Evolutionary conservation across 2,329 filamentous ascomycete genomes (phyloP).

Genomic region (Epichloe bromicola): DNA sequence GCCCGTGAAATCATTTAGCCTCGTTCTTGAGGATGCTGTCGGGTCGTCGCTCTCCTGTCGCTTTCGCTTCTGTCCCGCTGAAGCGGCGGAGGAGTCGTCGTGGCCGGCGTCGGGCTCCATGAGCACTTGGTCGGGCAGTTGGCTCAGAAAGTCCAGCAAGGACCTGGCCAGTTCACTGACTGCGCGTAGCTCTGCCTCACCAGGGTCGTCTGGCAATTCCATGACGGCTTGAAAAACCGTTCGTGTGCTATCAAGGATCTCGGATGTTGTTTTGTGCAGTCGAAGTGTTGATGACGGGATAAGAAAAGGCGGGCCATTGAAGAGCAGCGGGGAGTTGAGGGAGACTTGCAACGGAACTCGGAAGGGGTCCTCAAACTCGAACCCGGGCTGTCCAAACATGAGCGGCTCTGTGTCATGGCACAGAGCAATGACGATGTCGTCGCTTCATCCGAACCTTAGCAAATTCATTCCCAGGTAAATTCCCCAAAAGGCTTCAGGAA

Average conservation of each 20-base stretch:
- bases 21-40: neutral
- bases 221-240: conserved; percentile 31
- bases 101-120: conserved; percentile 3
- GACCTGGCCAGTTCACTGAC: conserved; percentile 26
- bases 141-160: conserved; percentile 26
- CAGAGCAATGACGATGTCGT: conserved; percentile 34
- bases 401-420: conserved; percentile 31
- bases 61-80: conserved; percentile 7
- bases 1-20: conserved; percentile 2
- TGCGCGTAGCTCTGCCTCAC: conserved; percentile 23
- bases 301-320: conserved; percentile 28
- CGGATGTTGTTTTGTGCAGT: conserved; percentile 33
- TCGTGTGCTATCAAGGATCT: conserved; percentile 39
- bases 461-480: neutral
- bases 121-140: conserved; percentile 17
- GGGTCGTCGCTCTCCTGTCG: conserved; percentile 4
- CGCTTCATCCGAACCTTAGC: conserved; percentile 18
- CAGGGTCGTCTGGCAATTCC: conserved; percentile 22
- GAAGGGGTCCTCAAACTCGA: conserved; percentile 27
- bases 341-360: conserved; percentile 28
- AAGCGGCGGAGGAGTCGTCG: neutral
- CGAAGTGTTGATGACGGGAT: conserved; percentile 26
- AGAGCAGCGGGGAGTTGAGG: conserved; percentile 35
- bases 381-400: conserved; percentile 27
- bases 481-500: neutral